These are phyloP conservation scores for Boletus pseudo-olivaceus DNA, from an alignment of 768 basidiomycete species.

Conservation along the genomic window DNA sequence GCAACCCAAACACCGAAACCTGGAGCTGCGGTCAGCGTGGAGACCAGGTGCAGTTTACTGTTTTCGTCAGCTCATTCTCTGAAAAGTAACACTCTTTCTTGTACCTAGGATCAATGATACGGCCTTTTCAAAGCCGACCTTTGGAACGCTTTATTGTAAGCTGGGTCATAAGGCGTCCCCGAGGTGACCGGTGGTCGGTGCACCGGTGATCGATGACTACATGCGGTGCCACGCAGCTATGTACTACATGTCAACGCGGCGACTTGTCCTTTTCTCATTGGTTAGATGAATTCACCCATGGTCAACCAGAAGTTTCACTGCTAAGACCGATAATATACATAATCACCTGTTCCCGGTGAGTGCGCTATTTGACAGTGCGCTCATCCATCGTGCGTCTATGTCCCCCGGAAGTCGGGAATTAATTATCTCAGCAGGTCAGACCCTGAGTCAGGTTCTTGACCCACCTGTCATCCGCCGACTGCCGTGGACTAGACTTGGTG, in stretches of 20 bases:
- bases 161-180: background rate
- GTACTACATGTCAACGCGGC: background rate
- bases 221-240: too few species aligned
- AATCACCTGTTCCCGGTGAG: background rate
- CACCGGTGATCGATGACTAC: too few species aligned
- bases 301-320: background rate
- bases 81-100: background rate
- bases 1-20: too few species aligned
- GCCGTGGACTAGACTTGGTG: too few species aligned
- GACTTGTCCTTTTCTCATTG: background rate
- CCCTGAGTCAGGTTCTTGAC: background rate
- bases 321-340: background rate
- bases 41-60: background rate
- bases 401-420: background rate
- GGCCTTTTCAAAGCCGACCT: too few species aligned
- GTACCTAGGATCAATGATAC: background rate
- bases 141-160: background rate
- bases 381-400: background rate
- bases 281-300: background rate
- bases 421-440: slow-evolving; percentile 1
- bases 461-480: background rate
- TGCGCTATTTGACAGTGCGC: background rate
- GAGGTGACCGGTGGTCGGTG: too few species aligned
- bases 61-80: background rate
- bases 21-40: too few species aligned